Base-by-base conservation (phyloP, 306 rosid species). In the Prunus campanulata region DNA sequence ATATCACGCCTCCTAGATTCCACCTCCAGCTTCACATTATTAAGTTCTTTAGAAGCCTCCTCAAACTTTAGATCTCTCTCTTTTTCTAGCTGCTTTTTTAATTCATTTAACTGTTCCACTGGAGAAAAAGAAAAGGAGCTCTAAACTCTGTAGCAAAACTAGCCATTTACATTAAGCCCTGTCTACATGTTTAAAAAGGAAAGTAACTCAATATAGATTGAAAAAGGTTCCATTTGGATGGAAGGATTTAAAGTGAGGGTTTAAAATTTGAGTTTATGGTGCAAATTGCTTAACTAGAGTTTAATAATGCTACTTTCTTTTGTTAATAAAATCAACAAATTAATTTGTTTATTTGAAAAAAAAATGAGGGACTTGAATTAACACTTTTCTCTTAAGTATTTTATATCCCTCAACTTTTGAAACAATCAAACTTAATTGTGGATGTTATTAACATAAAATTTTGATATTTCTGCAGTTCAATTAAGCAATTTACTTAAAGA, bases 41-140 rank as follows among this genome's bases (percentile, higher is more conserved):
- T 79, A 22, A 85, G 68, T 69, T 88, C 79, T 60, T 80, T 83
- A 70, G 83, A 69, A 75, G 89, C 95, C 76, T 89, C 92, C 71
- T 92, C 91, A 10, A 85, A 59, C 81, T 68, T 79, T 15, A 72
- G 29, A 61, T 77, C 88, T 82, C 81, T 77, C 71, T 92, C 96
- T 75, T 84, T 88, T 72, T 89, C 96, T 51, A 86, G 67, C 65
- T 90, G 88, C 79, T 70, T 89, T 80, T 54, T 77, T 64, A 76
- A 18, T 79, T 87, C 97, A 70, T 85, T 90, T 78, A 80, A 76
- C 68, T 88, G 89, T 69, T 84, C 86, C 80, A 80, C 98, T 94
- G 81, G 66, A 60, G 62, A 74, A 44, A 50, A 44, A 76, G 71
- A 79, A 30, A 50, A 65, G 72, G 55, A 75, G 46, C 65, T 56